These are phyloP conservation scores for Teratosphaeria zuluensis DNA, from an alignment of 2,329 filamentous ascomycete genomes.

Conservation along the genomic window DNA sequence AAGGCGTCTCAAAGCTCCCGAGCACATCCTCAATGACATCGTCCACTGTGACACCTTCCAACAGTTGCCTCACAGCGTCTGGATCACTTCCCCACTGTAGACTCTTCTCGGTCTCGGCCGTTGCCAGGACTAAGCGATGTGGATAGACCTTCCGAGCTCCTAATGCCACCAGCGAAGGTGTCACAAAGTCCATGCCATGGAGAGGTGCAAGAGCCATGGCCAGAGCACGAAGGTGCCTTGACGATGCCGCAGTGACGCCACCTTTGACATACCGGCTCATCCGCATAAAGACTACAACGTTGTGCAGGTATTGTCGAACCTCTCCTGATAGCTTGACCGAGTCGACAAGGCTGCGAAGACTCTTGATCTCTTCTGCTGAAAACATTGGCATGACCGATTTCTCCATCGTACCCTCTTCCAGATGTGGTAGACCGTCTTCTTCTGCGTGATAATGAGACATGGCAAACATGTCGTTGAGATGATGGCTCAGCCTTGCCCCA, in stretches of 20 bases:
- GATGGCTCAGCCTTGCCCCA: slow-evolving; percentile 27
- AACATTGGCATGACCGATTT: slow-evolving; percentile 19
- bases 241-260: slow-evolving; percentile 69
- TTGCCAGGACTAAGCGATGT: slow-evolving; percentile 67
- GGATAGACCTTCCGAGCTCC: slow-evolving; percentile 80
- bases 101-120: slow-evolving; percentile 66
- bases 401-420: slow-evolving; percentile 47
- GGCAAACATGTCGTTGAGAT: slow-evolving; percentile 70
- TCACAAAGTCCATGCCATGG: slow-evolving; percentile 70
- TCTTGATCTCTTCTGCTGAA: slow-evolving; percentile 39
- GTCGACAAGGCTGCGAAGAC: slow-evolving; percentile 49
- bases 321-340: slow-evolving; percentile 62
- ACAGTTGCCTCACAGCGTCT: slow-evolving; percentile 54
- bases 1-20: slow-evolving; percentile 45
- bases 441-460: slow-evolving; percentile 77
- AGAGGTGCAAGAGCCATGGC: slow-evolving; percentile 63
- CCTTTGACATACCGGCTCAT: slow-evolving; percentile 75
- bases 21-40: slow-evolving; percentile 51
- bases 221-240: slow-evolving; percentile 56
- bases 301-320: slow-evolving; percentile 73
- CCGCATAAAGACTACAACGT: slow-evolving; percentile 77
- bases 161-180: slow-evolving; percentile 72
- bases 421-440: slow-evolving; percentile 61
- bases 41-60: slow-evolving; percentile 50
- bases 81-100: slow-evolving; percentile 86